phyloP scores from a whole-genome alignment of 2,329 filamentous ascomycete species.

The Cercospora sojina region DNA sequence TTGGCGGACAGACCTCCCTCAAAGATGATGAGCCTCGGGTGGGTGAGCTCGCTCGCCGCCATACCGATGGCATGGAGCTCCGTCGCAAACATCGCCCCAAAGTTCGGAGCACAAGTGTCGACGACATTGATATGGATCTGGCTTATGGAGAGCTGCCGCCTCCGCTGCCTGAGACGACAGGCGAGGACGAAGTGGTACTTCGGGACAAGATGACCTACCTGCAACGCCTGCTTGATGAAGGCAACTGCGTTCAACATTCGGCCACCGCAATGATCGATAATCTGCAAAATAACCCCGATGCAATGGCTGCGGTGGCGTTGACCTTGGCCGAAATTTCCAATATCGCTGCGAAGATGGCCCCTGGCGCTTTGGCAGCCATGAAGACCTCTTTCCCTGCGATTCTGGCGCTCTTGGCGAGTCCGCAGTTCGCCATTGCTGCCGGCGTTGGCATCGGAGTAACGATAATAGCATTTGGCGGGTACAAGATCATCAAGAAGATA shows the following conservation, averaged over 20 bases:
- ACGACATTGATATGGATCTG: constrained; percentile 80
- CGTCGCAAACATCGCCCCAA: constrained; percentile 21
- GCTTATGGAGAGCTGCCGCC: constrained; percentile 84
- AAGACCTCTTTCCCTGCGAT: constrained; percentile 82
- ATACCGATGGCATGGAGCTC: constrained; percentile 42
- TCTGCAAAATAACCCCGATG: constrained; percentile 79
- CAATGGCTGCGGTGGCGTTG: constrained; percentile 88
- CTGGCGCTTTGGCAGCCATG: constrained; percentile 70
- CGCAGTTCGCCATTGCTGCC: constrained; percentile 91
- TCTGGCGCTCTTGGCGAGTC: constrained; percentile 80
- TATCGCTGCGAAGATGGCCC: constrained; percentile 78
- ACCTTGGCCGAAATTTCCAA: constrained; percentile 88
- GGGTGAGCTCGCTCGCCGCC: constrained; percentile 44
- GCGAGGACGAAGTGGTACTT: constrained; percentile 31
- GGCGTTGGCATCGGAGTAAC: constrained; percentile 90
- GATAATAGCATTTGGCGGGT: constrained; percentile 90
- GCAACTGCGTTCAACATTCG: constrained; percentile 82
- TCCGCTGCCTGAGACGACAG: constrained; percentile 55
- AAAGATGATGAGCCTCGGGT: constrained; percentile 35
- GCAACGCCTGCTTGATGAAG: constrained; percentile 77
- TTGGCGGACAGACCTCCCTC: background rate
- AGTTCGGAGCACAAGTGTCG: constrained; percentile 41
- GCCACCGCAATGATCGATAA: constrained; percentile 79
- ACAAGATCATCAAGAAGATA: constrained; percentile 94
- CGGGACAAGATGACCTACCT: constrained; percentile 67